Conservation (phyloP, 148 eudicot species). For the Vaccinium vitisidaea region DNA sequence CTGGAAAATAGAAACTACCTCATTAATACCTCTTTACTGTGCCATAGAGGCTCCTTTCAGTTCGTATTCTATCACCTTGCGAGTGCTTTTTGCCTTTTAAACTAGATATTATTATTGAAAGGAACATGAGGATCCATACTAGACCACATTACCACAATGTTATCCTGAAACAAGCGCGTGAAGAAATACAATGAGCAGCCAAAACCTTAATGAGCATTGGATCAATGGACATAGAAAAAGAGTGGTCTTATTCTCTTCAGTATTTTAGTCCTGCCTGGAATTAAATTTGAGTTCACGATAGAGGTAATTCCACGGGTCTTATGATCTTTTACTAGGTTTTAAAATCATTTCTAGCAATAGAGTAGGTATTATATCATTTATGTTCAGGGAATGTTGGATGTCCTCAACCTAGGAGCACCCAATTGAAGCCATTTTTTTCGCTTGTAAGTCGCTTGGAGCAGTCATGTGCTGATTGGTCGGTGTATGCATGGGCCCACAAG, state of each 20-base stretch:
- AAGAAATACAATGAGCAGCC: background rate
- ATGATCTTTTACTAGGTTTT: background rate
- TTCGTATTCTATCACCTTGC: background rate
- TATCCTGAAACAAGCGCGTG: background rate
- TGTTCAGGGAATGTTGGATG: background rate
- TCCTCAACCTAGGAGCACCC: background rate
- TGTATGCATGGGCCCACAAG: background rate
- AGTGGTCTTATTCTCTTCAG: background rate
- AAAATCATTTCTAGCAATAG: background rate
- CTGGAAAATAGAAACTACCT: background rate
- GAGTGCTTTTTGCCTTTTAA: background rate
- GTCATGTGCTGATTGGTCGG: background rate
- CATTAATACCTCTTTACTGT: background rate
- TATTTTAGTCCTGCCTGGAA: background rate
- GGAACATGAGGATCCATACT: background rate
- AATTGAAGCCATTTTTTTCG: background rate
- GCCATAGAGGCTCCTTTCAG: background rate
- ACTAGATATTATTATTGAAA: background rate
- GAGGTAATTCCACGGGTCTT: background rate
- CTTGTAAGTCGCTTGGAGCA: background rate
- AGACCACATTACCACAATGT: background rate
- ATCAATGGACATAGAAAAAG: background rate
- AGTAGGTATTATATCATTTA: background rate
- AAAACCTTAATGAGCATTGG: no score
- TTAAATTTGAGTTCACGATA: background rate